Conservation (phyloP, 148 eudicot species). For the Diospyros lotus region DNA sequence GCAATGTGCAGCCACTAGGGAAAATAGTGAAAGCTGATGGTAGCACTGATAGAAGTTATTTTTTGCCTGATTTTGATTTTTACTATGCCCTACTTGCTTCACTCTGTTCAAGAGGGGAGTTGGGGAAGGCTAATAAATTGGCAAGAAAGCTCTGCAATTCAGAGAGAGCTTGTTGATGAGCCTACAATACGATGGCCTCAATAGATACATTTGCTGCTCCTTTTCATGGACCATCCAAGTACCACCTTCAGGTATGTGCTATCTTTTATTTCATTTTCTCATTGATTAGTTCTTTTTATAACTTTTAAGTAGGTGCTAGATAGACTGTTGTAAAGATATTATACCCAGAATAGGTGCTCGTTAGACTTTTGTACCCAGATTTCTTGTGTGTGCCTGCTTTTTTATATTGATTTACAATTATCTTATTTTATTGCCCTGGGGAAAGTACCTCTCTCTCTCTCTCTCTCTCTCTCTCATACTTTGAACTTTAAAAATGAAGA, state of each 20-base stretch:
- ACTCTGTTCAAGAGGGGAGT: conserved; percentile 58
- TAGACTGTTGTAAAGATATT: neutral
- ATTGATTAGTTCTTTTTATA: neutral
- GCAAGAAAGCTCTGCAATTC: conserved; percentile 36
- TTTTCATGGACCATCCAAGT: neutral
- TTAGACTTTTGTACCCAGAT: too few species aligned
- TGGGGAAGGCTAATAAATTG: conserved; percentile 50
- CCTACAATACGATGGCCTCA: neutral
- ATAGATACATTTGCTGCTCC: neutral
- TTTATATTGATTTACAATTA: too few species aligned
- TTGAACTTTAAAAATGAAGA: too few species aligned
- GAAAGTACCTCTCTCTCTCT: too few species aligned
- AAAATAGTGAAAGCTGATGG: conserved; percentile 10
- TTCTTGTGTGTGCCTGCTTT: too few species aligned
- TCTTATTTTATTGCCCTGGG: too few species aligned
- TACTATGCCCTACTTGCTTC: conserved; percentile 52
- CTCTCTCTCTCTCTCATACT: too few species aligned
- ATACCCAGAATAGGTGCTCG: neutral
- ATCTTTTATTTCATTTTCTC: neutral
- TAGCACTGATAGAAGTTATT: conserved; percentile 10
- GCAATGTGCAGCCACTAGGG: conserved; percentile 13
- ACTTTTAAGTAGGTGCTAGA: neutral
- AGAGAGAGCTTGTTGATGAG: conserved; percentile 1
- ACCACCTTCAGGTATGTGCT: conserved; percentile 8
- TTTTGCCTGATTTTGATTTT: conserved; percentile 39